These are phyloP conservation scores for Trichoderma parareesei DNA, from an alignment of 495 filamentous ascomycete genomes.

Conservation along the genomic window DNA sequence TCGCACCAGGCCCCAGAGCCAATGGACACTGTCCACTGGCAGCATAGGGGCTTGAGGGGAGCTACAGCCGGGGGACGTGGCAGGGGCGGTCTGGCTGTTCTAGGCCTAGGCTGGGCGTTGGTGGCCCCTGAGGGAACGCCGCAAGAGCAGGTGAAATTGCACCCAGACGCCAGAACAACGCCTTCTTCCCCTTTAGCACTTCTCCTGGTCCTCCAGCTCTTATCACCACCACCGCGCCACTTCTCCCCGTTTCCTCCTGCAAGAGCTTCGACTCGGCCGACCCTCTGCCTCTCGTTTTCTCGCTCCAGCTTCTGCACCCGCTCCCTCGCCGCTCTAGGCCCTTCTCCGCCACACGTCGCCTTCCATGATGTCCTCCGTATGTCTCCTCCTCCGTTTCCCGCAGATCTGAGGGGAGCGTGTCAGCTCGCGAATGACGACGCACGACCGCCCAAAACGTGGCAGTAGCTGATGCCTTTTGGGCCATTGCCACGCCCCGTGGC, in stretches of 20 bases:
- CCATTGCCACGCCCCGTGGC: not conserved
- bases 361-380: constrained; percentile 9
- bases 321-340: not conserved
- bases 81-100: constrained; percentile 7
- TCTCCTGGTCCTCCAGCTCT: constrained; percentile 1
- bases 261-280: constrained; percentile 5
- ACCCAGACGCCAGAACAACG: constrained; percentile 8
- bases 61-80: constrained; percentile 1
- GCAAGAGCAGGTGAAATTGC: constrained; percentile 10
- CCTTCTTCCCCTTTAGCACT: constrained; percentile 11
- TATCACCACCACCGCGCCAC: constrained; percentile 7
- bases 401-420: not conserved
- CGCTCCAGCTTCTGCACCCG: not conserved
- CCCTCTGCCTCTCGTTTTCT: not conserved
- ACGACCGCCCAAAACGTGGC: not conserved
- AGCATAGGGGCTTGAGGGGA: not conserved
- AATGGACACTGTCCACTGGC: not conserved
- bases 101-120: not conserved
- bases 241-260: not conserved
- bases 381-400: not conserved
- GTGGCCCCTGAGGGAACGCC: not conserved
- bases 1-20: not conserved
- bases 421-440: not conserved
- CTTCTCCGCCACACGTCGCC: not conserved
- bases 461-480: not conserved